Evolutionary conservation across 208 protist species (phyloP).

Genomic region (Trypanosoma caninum): DNA sequence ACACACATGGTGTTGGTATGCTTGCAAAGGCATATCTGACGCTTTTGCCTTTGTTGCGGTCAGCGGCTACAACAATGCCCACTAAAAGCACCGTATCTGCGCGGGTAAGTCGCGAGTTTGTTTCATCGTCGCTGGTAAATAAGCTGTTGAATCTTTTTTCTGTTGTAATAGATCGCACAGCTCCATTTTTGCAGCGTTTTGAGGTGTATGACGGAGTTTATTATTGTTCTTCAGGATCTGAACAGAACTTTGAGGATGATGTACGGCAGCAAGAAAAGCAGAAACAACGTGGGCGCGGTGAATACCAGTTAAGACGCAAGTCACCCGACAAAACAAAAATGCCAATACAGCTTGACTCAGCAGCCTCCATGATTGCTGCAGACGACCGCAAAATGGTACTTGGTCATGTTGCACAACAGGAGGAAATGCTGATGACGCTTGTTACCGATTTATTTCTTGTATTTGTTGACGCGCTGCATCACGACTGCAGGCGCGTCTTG

Average conservation of each 20-base stretch:
- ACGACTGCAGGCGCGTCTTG: constrained; percentile 46
- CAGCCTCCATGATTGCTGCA: constrained; percentile 53
- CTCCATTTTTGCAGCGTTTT: constrained; percentile 65
- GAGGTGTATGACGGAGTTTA: constrained; percentile 69
- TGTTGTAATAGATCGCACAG: constrained; percentile 72
- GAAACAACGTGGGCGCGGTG: constrained; percentile 5
- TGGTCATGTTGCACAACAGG: constrained; percentile 68
- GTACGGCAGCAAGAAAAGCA: constrained; percentile 5
- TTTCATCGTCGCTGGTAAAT: constrained; percentile 64
- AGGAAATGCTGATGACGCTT: constrained; percentile 62
- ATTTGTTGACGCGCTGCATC: constrained; percentile 74
- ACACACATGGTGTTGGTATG: constrained; percentile 70
- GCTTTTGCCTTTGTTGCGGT: constrained; percentile 50
- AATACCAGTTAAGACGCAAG: constrained; percentile 21
- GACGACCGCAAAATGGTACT: constrained; percentile 60
- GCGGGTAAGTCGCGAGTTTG: constrained; percentile 72
- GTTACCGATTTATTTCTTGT: constrained; percentile 62
- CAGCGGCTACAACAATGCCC: not conserved
- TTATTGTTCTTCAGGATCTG: constrained; percentile 68
- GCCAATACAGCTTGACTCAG: constrained; percentile 34
- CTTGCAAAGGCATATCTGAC: constrained; percentile 83
- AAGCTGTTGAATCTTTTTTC: constrained; percentile 84
- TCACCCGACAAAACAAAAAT: not conserved
- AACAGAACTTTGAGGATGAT: constrained; percentile 20
- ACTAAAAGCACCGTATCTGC: constrained; percentile 42